These are phyloP conservation scores for Pulveroboletus ravenelii DNA, from an alignment of 768 basidiomycete genomes.

Conservation along the genomic window DNA sequence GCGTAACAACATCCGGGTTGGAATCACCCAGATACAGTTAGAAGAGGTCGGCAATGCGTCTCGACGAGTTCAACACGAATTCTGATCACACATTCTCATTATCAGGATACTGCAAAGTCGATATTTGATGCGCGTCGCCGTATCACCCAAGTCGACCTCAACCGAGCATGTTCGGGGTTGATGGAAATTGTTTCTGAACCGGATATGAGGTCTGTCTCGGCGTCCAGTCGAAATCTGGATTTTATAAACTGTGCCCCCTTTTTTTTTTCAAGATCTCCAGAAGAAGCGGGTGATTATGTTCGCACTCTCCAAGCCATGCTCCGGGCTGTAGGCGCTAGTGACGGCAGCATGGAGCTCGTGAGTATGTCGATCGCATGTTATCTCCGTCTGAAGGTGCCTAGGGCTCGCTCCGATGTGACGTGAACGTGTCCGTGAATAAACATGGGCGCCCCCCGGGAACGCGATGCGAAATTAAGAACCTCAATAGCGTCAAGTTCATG, in stretches of 20 bases:
- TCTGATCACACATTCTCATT: background rate
- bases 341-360: slow-evolving; percentile 97
- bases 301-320: slow-evolving; percentile 75
- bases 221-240: background rate
- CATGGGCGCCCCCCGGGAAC: slow-evolving; percentile 62
- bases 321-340: slow-evolving; percentile 80
- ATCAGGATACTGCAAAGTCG: slow-evolving; percentile 91
- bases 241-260: background rate
- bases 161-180: slow-evolving; percentile 82
- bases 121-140: slow-evolving; percentile 49
- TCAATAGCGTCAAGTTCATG: slow-evolving; percentile 87
- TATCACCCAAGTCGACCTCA: slow-evolving; percentile 73
- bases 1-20: slow-evolving; percentile 43
- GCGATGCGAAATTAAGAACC: slow-evolving; percentile 94
- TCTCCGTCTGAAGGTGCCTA: slow-evolving; percentile 27
- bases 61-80: background rate
- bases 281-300: slow-evolving; percentile 88
- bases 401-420: slow-evolving; percentile 94
- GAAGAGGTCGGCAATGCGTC: slow-evolving; percentile 65
- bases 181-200: slow-evolving; percentile 97
- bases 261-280: slow-evolving; percentile 52
- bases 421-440: slow-evolving; percentile 87
- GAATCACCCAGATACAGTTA: slow-evolving; percentile 91
- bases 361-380: slow-evolving; percentile 5
- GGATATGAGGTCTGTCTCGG: slow-evolving; percentile 58